Evolutionary conservation across 2,329 filamentous ascomycete species (phyloP), one percentile per base, ranked within the genome.

Genomic region (Camillea tinctor): DNA sequence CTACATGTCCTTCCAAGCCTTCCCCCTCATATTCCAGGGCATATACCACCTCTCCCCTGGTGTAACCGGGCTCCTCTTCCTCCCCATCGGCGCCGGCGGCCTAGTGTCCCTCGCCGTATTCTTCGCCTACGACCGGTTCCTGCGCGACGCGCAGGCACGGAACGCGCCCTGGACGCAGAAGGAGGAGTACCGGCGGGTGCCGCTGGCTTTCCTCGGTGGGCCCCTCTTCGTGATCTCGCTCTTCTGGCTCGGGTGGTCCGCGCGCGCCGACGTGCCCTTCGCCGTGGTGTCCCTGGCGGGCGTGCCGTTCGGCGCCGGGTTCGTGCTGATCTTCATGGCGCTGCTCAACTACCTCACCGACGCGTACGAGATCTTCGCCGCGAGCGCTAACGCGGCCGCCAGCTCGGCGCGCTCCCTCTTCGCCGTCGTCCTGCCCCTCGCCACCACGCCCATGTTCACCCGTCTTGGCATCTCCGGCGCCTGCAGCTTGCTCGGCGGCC

Each of bases 1-100:
- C 69, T 84, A 85, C 79, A 90, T 93, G 75, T 92, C 87, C 70
- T 92, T 94, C 67, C 86, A 92, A 72, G 88, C 89, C 2, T 93
- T 88, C 71, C 87, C 87, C 1, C 80, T 88, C 61, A 89, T 92
- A 64, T 93, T 91, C 72, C 77, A 83, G 63, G 71, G 75, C 22
- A 71, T 87, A 3, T 92, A 92, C 72, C 76, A 78, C 26, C 84
- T 92, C 61, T 84, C 81, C 2, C 79, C 87, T 0, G 88, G 89
- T 20, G 79, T 85, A 24, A 84, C 85, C 30, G 89, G 89, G 1
- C 79, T 93, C 1, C 80, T 85, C 4, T 92, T 90, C 74, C 78
- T 93, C 6, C 84, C 88, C 26, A 87, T 93, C 58, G 86, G 86
- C 52, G 76, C 84, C 6, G 90, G 90, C 22, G 83, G 85, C 26